phyloP scores from a whole-genome alignment of 352 stramenopile species.

The Aphanomyces cochlioides region DNA sequence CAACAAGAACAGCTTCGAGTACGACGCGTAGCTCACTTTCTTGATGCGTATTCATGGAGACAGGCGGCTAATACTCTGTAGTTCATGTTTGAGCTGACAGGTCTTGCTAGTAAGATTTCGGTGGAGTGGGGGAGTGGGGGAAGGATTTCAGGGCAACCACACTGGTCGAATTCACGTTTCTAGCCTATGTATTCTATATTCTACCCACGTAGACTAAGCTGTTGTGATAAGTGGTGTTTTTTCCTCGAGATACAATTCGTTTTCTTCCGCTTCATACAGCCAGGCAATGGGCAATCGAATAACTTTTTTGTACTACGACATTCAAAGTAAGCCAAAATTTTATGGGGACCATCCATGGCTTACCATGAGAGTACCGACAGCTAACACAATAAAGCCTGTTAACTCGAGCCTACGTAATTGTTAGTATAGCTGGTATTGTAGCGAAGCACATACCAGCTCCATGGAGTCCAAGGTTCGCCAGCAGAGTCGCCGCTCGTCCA shows the following conservation, averaged over 20 bases:
- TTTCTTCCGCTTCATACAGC: conserved; percentile 38
- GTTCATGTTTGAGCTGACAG: too few relatives aligned
- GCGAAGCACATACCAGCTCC: conserved; percentile 3
- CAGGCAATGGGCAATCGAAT: conserved; percentile 13
- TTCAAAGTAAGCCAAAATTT: neutral
- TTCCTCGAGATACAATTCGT: conserved; percentile 32
- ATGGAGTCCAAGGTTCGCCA: conserved; percentile 19
- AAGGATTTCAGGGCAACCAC: too few relatives aligned
- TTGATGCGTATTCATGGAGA: too few relatives aligned
- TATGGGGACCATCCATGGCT: neutral
- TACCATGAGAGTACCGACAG: conserved; percentile 27
- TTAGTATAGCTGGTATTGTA: neutral
- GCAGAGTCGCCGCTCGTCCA: neutral
- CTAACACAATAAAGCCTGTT: conserved; percentile 30
- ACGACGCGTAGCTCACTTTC: too few relatives aligned
- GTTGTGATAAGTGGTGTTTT: neutral
- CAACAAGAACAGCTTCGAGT: too few relatives aligned
- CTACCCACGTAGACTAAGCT: neutral
- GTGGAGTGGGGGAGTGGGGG: too few relatives aligned
- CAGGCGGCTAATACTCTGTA: too few relatives aligned
- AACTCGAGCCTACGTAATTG: conserved; percentile 33
- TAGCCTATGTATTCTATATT: too few relatives aligned
- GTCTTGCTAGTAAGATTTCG: too few relatives aligned
- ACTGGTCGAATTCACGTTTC: too few relatives aligned
- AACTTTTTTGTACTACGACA: conserved; percentile 30